Percentiles rank a stretch among this genome's conserved stretches.
Evolutionary conservation across 768 basidiomycete genomes (phyloP).

Genomic region (Pleurotus giganteus): DNA sequence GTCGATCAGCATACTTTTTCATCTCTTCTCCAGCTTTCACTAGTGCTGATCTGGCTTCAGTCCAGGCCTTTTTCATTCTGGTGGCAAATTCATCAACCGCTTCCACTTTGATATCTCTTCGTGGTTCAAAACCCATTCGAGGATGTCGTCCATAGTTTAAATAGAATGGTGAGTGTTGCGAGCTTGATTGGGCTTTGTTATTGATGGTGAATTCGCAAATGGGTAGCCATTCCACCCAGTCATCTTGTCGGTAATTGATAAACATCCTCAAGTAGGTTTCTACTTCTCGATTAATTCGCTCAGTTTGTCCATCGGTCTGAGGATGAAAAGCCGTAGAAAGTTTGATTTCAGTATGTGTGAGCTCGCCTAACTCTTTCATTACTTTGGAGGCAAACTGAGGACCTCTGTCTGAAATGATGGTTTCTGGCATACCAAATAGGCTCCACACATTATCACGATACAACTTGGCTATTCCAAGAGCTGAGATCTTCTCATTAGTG

Average conservation of each 20-base stretch:
- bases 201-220: conserved; percentile 12
- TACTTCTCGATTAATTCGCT: conserved; percentile 28
- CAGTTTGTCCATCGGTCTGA: too few species aligned
- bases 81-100: conserved; percentile 9
- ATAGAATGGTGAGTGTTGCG: conserved; percentile 13
- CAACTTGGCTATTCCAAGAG: conserved; percentile 2
- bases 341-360: conserved; percentile 14
- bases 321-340: conserved; percentile 44
- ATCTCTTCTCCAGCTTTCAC: conserved; percentile 16
- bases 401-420: not conserved
- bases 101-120: not conserved
- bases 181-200: conserved; percentile 12
- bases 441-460: not conserved
- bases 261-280: conserved; percentile 28
- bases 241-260: conserved; percentile 19
- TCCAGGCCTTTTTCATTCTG: conserved; percentile 9
- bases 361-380: not conserved
- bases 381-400: not conserved
- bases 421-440: not conserved
- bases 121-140: conserved; percentile 12
- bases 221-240: conserved; percentile 19
- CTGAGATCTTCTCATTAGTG: not conserved
- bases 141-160: conserved; percentile 15
- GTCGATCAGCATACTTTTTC: conserved; percentile 14
- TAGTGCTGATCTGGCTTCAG: conserved; percentile 17